A percentile compares a stretch with the other conserved stretches of the same genome.
Evolutionary conservation across 192 early-diverging fungal genomes (phyloP).

Genomic region (Glomus cerebriforme): DNA sequence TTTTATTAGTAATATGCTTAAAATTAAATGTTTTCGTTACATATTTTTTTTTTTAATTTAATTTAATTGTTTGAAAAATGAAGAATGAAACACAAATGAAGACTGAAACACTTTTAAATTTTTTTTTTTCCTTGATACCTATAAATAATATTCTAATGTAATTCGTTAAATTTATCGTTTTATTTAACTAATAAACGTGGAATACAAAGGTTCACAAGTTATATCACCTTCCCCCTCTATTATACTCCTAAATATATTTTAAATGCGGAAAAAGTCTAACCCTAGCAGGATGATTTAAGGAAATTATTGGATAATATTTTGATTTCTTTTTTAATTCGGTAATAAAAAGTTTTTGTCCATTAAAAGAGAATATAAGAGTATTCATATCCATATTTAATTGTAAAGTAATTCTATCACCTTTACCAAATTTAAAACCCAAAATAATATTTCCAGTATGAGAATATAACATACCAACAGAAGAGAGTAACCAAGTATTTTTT

Average conservation of each 20-base stretch:
- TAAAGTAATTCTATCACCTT: slow-evolving; percentile 13
- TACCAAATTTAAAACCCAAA: not conserved
- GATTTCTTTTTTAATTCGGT: not conserved
- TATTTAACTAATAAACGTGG: too few species aligned
- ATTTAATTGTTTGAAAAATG: too few species aligned
- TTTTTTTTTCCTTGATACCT: too few species aligned
- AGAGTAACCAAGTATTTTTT: not conserved
- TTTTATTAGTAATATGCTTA: too few species aligned
- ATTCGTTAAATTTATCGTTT: too few species aligned
- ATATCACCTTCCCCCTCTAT: too few species aligned
- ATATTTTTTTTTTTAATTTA: too few species aligned
- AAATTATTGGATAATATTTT: slow-evolving; percentile 20
- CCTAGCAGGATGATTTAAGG: slow-evolving; percentile 3
- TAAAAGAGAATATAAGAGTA: slow-evolving; percentile 8
- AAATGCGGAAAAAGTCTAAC: not conserved
- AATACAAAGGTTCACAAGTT: too few species aligned
- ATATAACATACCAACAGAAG: not conserved
- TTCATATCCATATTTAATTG: slow-evolving; percentile 25
- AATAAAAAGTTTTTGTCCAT: slow-evolving; percentile 8
- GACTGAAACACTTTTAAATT: too few species aligned
- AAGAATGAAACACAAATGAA: too few species aligned
- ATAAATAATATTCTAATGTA: too few species aligned
- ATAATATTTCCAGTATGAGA: not conserved
- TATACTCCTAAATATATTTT: not conserved
- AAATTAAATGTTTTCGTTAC: too few species aligned